phyloP scores from a whole-genome alignment of 2,329 filamentous ascomycete genomes.

The Catunica adiposa region DNA sequence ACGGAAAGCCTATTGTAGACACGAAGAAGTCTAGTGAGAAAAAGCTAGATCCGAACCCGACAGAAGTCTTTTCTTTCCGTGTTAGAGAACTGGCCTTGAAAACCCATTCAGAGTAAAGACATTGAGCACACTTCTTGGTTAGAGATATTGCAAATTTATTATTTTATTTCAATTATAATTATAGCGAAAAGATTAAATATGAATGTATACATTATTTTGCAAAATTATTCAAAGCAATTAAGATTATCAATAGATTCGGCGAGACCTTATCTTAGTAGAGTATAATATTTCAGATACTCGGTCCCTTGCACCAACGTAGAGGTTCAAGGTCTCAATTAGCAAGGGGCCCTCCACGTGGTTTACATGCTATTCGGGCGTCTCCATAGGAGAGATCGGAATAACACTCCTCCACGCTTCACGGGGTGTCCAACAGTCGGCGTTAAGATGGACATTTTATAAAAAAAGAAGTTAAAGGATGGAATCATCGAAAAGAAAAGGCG shows the following conservation, averaged over 20 bases:
- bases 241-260: constrained; percentile 1
- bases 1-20: constrained; percentile 25
- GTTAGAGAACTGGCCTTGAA: neutral
- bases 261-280: constrained; percentile 12
- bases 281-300: neutral
- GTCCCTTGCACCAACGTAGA: constrained; percentile 19
- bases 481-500: constrained; percentile 7
- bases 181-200: neutral
- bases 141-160: too few species aligned
- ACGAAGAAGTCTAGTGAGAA: neutral
- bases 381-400: neutral
- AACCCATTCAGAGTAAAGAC: neutral
- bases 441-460: constrained; percentile 20
- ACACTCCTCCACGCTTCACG: constrained; percentile 17
- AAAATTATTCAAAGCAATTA: constrained; percentile 4
- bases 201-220: neutral
- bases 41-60: neutral
- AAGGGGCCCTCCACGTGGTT: constrained; percentile 17
- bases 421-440: constrained; percentile 23
- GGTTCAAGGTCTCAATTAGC: constrained; percentile 17
- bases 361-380: constrained; percentile 8
- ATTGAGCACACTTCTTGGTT: too few species aligned
- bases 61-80: neutral
- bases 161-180: neutral
- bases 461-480: constrained; percentile 9